Base-by-base conservation (phyloP, 805 yeast species). In the Saccharomycopsis guyanensis region DNA sequence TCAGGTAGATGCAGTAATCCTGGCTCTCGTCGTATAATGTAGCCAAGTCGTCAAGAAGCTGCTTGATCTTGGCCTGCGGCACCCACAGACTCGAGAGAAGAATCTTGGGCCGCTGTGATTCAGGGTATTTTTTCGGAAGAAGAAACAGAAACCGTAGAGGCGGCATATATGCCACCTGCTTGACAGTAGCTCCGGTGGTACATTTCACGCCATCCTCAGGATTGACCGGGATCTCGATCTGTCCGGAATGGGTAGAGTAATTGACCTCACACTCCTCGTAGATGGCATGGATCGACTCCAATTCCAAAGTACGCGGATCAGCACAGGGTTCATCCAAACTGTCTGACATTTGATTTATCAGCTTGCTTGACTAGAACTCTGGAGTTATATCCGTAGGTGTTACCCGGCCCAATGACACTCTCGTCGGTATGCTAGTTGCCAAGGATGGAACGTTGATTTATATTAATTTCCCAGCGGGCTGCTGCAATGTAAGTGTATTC, bases 221-320 rank as follows among this genome's bases (percentile, higher is more conserved):
- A 8, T 33, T 15, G 8, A 33, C 37, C 5, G 20, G 8, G 10
- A 33, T 33, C 10, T 33, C 37, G 7, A 33, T 33, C 5, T 15
- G 18, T 5, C 37, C 37, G 10, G 19, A 8, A 8, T 6, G 10
- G 10, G 5, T 15, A 6, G 10, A 6, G 10, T 6, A 33, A 18
- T 33, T 12, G 7, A 33, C 20, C 5, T 15, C 19, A 15, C 37
- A 33, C 20, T 33, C 37, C 7, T 33, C 10, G 37, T 33, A 33
- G 19, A 33, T 33, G 20, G 37, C 37, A 5, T 33, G 18, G 20
- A 33, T 33, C 8, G 37, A 33, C 37, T 33, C 37, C 37, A 33
- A 33, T 15, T 33, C 37, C 19, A 15, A 6, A 8, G 7, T 5
- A 8, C 37, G 18, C 10, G 20, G 37, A 18, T 33, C 37, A 33